phyloP scores from a whole-genome alignment of 2,329 filamentous ascomycete genomes.

The Pestalotiopsis sp. region DNA sequence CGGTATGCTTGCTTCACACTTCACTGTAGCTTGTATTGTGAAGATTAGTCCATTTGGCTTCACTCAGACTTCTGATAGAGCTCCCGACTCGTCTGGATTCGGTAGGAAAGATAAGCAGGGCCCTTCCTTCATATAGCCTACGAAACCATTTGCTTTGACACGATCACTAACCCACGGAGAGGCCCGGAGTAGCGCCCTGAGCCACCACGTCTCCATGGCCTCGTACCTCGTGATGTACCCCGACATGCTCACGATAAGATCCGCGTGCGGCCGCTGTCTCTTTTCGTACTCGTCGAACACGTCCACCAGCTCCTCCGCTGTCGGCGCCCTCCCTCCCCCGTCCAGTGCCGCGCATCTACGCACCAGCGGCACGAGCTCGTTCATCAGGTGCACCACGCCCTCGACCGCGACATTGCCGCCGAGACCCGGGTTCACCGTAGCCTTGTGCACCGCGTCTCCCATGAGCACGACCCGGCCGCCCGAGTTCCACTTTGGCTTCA shows the following conservation, averaged over 20 bases:
- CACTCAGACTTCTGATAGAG: neutral
- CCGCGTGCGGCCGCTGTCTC: slow-evolving; percentile 22
- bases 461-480: slow-evolving; percentile 19
- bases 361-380: slow-evolving; percentile 22
- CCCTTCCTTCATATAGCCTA: neutral
- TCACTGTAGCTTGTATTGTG: too few species aligned
- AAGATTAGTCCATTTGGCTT: too few species aligned
- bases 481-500: slow-evolving; percentile 18
- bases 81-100: neutral
- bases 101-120: neutral
- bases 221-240: slow-evolving; percentile 26
- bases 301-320: slow-evolving; percentile 17
- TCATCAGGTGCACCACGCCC: slow-evolving; percentile 17
- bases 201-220: slow-evolving; percentile 26
- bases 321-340: slow-evolving; percentile 10
- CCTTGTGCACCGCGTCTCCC: slow-evolving; percentile 21
- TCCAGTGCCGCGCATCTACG: slow-evolving; percentile 1
- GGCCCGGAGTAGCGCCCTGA: neutral
- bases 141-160: neutral
- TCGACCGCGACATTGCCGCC: slow-evolving; percentile 21
- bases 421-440: slow-evolving; percentile 22
- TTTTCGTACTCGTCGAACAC: slow-evolving; percentile 22
- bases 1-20: too few species aligned
- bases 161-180: slow-evolving; percentile 5
- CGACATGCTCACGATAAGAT: slow-evolving; percentile 19